Conservation (phyloP, 345 rosid genomes). For the Eucalyptus shirleyi region DNA sequence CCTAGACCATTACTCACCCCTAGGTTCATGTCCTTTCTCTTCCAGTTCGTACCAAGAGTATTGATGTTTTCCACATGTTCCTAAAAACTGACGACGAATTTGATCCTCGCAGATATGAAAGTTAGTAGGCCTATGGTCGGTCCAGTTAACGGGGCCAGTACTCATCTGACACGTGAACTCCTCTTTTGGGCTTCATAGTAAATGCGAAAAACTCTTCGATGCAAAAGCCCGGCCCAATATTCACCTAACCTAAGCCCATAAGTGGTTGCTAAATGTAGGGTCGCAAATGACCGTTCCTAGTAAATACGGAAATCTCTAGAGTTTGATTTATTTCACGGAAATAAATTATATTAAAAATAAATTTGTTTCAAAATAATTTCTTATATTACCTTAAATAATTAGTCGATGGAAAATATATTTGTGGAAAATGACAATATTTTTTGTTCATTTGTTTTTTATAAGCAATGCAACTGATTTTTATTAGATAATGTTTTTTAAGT, state of each 20-base stretch:
- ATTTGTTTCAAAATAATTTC: not conserved
- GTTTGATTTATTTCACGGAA: not conserved
- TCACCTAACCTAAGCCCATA: not conserved
- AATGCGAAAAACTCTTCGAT: not conserved
- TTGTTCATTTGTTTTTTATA: rapidly evolving
- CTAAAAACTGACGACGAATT: not conserved
- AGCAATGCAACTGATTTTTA: not conserved
- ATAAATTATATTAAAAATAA: not conserved
- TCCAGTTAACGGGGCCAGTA: not conserved
- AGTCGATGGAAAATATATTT: not conserved
- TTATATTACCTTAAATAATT: not conserved
- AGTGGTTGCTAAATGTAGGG: no score
- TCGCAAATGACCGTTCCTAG: no score
- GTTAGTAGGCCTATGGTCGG: not conserved
- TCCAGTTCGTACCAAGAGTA: not conserved
- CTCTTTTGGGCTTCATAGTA: not conserved
- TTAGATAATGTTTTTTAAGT: no score
- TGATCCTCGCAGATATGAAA: not conserved
- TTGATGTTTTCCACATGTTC: rapidly evolving
- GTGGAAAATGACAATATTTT: no score
- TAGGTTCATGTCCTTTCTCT: not conserved
- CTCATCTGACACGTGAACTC: not conserved
- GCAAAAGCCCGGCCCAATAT: not conserved
- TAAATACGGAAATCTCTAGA: no score
- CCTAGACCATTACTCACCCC: no score